Percentiles rank a stretch among this genome's conserved stretches.
These are phyloP conservation scores for Chaetomiaceae sp. DNA, from an alignment of 2,329 filamentous ascomycete species.

Conservation along the genomic window DNA sequence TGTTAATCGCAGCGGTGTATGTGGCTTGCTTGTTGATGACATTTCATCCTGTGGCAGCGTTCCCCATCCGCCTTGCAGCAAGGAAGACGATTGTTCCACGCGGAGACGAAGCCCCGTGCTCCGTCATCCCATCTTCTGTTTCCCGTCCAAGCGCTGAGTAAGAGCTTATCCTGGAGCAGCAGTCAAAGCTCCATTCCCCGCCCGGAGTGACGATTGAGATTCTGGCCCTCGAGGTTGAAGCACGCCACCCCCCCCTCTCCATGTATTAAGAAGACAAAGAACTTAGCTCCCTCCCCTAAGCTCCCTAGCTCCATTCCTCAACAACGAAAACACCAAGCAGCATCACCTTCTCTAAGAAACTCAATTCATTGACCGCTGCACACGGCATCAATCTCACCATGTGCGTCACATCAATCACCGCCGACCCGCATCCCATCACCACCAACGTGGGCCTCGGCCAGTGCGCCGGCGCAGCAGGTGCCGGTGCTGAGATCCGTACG, in stretches of 20 bases:
- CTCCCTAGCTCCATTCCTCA: neutral
- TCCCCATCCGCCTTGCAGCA: no score
- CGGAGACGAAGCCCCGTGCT: no score
- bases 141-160: no score
- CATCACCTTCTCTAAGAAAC: no score
- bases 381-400: neutral
- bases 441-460: slow-evolving; percentile 10
- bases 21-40: no score
- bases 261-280: neutral
- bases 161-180: no score
- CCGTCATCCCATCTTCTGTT: neutral
- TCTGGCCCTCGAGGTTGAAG: neutral
- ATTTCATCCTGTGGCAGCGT: no score
- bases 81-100: no score
- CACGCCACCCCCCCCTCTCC: neutral
- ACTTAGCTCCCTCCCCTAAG: neutral
- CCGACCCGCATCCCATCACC: neutral
- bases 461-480: slow-evolving; percentile 4
- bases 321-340: neutral
- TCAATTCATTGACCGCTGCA: no score
- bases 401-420: neutral
- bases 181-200: no score
- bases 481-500: slow-evolving; percentile 7
- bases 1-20: no score
- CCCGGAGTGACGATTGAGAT: neutral